Base-by-base conservation (phyloP, 1,139 yeast species). In the Sugiyamaella pinicola region DNA sequence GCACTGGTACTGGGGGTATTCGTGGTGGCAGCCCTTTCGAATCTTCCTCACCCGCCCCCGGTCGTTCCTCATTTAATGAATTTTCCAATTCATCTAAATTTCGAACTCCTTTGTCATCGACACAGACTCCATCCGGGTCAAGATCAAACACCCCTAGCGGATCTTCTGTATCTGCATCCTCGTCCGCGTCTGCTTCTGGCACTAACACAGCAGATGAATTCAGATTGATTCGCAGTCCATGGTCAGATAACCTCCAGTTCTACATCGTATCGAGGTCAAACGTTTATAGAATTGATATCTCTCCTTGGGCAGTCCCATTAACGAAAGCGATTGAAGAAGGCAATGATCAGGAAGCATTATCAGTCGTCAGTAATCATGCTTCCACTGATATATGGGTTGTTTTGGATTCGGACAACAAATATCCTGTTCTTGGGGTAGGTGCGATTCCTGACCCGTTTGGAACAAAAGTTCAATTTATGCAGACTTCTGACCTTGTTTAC, bases 311-410 rank as follows among this genome's bases (percentile, higher is more conserved):
- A 8, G 35, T 52, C 8, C 57, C 60, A 13, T 60, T 53, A 61
- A 68, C 65, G 1, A 59, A 59, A 2, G 59, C 60, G 1, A 55
- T 69, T 9, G 67, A 68, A 42, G 43, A 38, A 28, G 37, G 43
- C 5, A 39, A 46, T 26, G 15, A 62, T 13, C 26, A 37, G 9
- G 34, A 19, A 61, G 48, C 49, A 19, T 19, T 29, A 5, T 21
- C 31, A 17, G 37, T 37, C 3, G 43, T 38, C 12, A 31, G 21
- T 38, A 19, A 22, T 24, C 49, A 46, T 29, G 10, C 37, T 6
- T 8, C 19, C n/a, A 31, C 49, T 12, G 44, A 46, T 38, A 46
- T 46, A 8, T 46, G 49, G 49, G 49, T 46, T 17, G 21, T 46
- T 12, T 26, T 46, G n/a, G 35, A 46, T 26, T 24, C 43, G 5